Percentiles rank a stretch among this genome's conserved stretches.
Evolutionary conservation across 2,329 filamentous ascomycete species (phyloP).

Genomic region (Trichophyton mentagrophytes): DNA sequence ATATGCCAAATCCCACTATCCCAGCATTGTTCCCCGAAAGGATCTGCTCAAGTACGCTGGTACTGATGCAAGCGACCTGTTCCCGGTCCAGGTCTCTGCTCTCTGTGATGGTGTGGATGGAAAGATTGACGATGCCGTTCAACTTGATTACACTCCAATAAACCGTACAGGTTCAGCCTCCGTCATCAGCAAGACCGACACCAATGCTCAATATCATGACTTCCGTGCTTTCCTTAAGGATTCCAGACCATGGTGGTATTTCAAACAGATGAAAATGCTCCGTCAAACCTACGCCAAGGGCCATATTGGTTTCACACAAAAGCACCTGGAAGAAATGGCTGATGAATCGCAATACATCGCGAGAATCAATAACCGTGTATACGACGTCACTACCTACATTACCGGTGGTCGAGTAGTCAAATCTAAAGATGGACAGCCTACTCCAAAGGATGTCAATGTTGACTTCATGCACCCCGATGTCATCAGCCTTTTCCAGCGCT

Average conservation of each 20-base stretch:
- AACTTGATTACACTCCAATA: slow-evolving; percentile 65
- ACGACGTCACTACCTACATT: slow-evolving; percentile 78
- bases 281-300: slow-evolving; percentile 74
- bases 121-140: slow-evolving; percentile 55
- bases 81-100: slow-evolving; percentile 87
- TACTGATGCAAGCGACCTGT: slow-evolving; percentile 71
- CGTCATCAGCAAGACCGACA: slow-evolving; percentile 53
- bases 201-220: slow-evolving; percentile 75
- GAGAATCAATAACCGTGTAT: slow-evolving; percentile 66
- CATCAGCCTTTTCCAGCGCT: slow-evolving; percentile 61
- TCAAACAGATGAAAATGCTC: slow-evolving; percentile 69
- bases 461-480: slow-evolving; percentile 74
- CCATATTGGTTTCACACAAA: slow-evolving; percentile 65
- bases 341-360: slow-evolving; percentile 56
- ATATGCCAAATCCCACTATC: slow-evolving; percentile 69
- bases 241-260: slow-evolving; percentile 80
- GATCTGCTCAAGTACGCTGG: slow-evolving; percentile 70
- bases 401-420: slow-evolving; percentile 57
- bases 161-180: slow-evolving; percentile 60
- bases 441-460: slow-evolving; percentile 41
- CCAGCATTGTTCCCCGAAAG: slow-evolving; percentile 48
- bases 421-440: slow-evolving; percentile 41
- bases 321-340: slow-evolving; percentile 54
- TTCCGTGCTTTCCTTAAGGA: slow-evolving; percentile 78
- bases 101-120: slow-evolving; percentile 64